phyloP scores from a whole-genome alignment of 2,329 filamentous ascomycete species.

The Cladobotryum protrusum region DNA sequence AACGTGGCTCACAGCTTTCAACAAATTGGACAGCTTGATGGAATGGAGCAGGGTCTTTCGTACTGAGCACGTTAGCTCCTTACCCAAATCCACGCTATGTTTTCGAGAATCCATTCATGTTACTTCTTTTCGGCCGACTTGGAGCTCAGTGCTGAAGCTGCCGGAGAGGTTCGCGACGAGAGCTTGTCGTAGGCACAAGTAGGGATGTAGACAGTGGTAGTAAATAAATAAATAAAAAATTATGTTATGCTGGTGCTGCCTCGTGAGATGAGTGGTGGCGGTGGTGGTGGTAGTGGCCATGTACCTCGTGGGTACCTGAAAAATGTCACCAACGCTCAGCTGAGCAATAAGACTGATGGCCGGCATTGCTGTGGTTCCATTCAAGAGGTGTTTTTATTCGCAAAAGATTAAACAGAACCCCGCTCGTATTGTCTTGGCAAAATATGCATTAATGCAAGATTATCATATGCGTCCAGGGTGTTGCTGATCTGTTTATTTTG shows the following conservation, averaged over 20 bases:
- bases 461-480: no score
- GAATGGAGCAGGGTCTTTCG: conserved; percentile 31
- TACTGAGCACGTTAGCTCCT: conserved; percentile 92
- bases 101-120: conserved; percentile 47
- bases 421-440: background rate
- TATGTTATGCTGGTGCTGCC: background rate
- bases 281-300: background rate
- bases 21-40: conserved; percentile 1
- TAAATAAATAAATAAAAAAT: background rate
- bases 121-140: conserved; percentile 8
- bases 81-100: conserved; percentile 68
- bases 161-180: background rate
- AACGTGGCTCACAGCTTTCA: background rate
- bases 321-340: background rate
- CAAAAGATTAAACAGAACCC: background rate
- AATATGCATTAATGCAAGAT: no score
- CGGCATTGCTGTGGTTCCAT: background rate
- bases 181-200: background rate
- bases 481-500: no score
- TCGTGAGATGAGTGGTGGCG: background rate
- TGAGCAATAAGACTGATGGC: background rate
- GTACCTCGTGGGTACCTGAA: background rate
- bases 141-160: background rate
- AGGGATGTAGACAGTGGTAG: no score
- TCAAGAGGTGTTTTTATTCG: no score